Evolutionary conservation across 2,329 filamentous ascomycete genomes (phyloP), one percentile per base, ranked within the genome.

Genomic region (Trichoderma pleuroti): DNA sequence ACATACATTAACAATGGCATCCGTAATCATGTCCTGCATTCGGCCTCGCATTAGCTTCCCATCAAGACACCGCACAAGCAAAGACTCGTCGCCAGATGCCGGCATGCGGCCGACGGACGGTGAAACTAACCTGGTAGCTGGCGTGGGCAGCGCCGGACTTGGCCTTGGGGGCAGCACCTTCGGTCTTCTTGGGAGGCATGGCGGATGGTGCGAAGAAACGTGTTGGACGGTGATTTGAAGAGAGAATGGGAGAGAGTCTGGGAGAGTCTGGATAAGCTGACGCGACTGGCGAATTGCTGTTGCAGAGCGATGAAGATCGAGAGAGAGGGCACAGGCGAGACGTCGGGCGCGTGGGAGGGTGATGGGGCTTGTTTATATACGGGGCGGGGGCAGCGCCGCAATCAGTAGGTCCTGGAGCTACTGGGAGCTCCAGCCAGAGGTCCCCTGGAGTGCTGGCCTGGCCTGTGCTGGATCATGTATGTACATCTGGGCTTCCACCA

Each of bases 121-220:
- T 18, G 72, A 32, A 75, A 81, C 86, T 76, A 79, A 89, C 87
- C 85, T 89, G 87, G 81, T 89, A 89, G 74, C 85, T 86, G 77
- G 83, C 84, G 76, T 88, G 86, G 74, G 81, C 78, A 76, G 80
- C 76, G 72, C 78, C 75, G 82, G 87, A 84, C 81, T 86, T 78
- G 82, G 85, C 83, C 84, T 86, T 80, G 78, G 81, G 73, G 60
- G 76, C 72, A 73, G 76, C 73, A 65, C 77, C 74, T 69, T 84
- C 83, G 74, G 84, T 81, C 83, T 88, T 88, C 85, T 88, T 89
- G 81, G 87, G 85, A 85, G 86, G 82, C 87, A 89, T 89, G 80
- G 80, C 81, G 81, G 26, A 28, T 28, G 3, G 69, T 70, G 42
- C 64, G 73, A 67, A 66, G 60, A 68, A 28, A 72, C 68, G 72